Evolutionary conservation across 257 asterid species (phyloP).

Genomic region (Hygrophila difformis): DNA sequence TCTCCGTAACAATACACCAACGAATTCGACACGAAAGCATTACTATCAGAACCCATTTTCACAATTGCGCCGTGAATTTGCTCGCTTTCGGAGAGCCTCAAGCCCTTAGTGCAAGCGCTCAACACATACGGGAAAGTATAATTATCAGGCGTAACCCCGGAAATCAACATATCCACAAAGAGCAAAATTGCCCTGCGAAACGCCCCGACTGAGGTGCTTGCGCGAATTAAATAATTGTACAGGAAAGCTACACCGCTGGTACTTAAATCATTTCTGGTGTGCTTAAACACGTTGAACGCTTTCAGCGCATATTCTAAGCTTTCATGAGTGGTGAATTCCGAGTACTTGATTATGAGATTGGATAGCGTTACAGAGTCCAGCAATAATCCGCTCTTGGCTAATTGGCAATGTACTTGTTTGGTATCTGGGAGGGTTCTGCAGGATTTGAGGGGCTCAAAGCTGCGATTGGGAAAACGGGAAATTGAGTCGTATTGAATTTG

Average conservation of each 20-base stretch:
- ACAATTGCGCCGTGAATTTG: constrained; percentile 33
- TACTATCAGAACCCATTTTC: constrained; percentile 31
- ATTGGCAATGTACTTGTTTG: background rate
- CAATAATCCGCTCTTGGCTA: background rate
- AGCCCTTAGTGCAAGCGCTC: constrained; percentile 38
- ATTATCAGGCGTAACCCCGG: constrained; percentile 33
- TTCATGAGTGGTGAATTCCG: background rate
- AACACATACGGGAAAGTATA: constrained; percentile 48
- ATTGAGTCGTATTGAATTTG: too few relatives aligned
- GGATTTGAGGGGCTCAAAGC: too few relatives aligned
- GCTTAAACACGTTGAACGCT: background rate
- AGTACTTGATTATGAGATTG: background rate
- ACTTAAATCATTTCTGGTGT: constrained; percentile 15
- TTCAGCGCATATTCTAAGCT: background rate
- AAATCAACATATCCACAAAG: constrained; percentile 29
- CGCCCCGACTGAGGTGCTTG: constrained; percentile 24
- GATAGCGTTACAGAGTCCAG: background rate
- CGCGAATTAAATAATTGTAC: constrained; percentile 40
- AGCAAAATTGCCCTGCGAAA: constrained; percentile 23
- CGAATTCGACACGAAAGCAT: constrained; percentile 36
- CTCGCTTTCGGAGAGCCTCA: constrained; percentile 27
- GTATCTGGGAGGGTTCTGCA: too few relatives aligned
- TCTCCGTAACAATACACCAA: constrained; percentile 37
- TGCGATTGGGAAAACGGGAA: too few relatives aligned
- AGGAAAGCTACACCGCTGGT: constrained; percentile 16